A percentile compares a stretch with the other conserved stretches of the same genome.
Conservation (phyloP, 2,329 filamentous ascomycete genomes). For the Sclerotinia nivalis region DNA sequence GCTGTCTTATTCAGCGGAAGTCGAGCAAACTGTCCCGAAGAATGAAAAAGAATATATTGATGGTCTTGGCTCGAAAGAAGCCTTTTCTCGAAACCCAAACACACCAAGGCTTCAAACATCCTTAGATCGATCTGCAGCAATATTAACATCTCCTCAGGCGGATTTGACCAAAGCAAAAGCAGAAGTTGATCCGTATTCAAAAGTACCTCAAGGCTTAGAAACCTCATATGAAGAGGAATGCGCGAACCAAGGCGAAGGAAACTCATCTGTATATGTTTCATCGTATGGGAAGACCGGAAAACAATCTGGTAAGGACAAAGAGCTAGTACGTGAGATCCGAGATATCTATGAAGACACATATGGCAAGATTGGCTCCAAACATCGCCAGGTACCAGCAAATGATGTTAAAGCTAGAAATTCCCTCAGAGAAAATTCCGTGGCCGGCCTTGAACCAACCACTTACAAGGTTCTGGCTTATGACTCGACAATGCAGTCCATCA, state of each 20-base stretch:
- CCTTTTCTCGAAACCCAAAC: conserved; percentile 34
- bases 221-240: conserved; percentile 23
- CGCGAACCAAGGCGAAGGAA: conserved; percentile 27
- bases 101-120: conserved; percentile 38
- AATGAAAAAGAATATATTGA: conserved; percentile 36
- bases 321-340: conserved; percentile 44
- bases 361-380: conserved; percentile 43
- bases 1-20: conserved; percentile 24
- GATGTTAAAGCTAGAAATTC: neutral
- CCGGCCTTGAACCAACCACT: conserved; percentile 37
- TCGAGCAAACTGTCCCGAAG: conserved; percentile 31
- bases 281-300: conserved; percentile 23
- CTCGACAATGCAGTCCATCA: conserved; percentile 56
- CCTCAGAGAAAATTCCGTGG: neutral
- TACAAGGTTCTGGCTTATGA: conserved; percentile 72
- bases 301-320: conserved; percentile 34
- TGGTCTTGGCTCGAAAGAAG: conserved; percentile 26
- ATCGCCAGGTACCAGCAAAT: conserved; percentile 33
- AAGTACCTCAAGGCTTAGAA: conserved; percentile 22
- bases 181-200: conserved; percentile 18
- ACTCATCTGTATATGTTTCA: conserved; percentile 26
- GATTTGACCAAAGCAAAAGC: neutral
- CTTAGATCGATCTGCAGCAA: conserved; percentile 33
- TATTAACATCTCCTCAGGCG: neutral
- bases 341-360: conserved; percentile 48